Percentiles rank a stretch among this genome's conserved stretches.
Conservation (phyloP, 768 basidiomycete genomes). For the Mycena latifolia region DNA sequence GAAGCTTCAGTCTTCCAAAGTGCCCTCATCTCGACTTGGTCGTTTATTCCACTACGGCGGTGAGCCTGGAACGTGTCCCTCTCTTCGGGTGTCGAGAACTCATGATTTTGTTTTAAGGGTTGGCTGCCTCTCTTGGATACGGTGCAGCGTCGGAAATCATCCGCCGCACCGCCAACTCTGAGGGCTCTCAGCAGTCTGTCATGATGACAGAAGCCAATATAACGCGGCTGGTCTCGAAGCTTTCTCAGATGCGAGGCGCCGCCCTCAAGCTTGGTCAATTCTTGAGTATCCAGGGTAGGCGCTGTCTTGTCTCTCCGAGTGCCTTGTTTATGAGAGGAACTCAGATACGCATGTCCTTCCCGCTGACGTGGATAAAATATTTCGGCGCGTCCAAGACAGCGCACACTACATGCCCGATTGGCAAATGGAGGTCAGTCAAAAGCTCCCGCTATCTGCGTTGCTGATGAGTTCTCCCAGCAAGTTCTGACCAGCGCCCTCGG, state of each 20-base stretch:
- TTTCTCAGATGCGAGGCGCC: constrained; percentile 97
- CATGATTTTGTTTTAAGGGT: constrained; percentile 61
- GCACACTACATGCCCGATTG: constrained; percentile 99
- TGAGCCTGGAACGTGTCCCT: constrained; percentile 40
- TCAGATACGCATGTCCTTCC: constrained; percentile 91
- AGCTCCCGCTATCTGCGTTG: constrained; percentile 6
- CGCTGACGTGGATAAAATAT: constrained; percentile 87
- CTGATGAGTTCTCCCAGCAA: constrained; percentile 53
- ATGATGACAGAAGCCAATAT: constrained; percentile 95
- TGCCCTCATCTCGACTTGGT: constrained; percentile 91
- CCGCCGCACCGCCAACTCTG: constrained; percentile 68
- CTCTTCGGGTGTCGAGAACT: neutral
- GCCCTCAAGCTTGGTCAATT: constrained; percentile 98
- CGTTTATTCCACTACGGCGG: constrained; percentile 96
- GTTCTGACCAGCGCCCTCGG: constrained; percentile 85
- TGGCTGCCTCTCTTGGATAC: constrained; percentile 89
- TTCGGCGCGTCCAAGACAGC: constrained; percentile 92
- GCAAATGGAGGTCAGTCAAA: constrained; percentile 87
- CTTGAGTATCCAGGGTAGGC: constrained; percentile 90
- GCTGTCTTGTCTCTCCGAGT: neutral
- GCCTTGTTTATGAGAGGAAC: neutral
- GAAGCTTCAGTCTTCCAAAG: constrained; percentile 82
- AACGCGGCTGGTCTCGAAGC: constrained; percentile 88
- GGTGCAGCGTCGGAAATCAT: constrained; percentile 92
- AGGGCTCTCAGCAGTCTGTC: constrained; percentile 58